These are phyloP conservation scores for Anthoceros angustus DNA, from an alignment of 225 moss, liverwort and hornwort species.

Conservation along the genomic window DNA sequence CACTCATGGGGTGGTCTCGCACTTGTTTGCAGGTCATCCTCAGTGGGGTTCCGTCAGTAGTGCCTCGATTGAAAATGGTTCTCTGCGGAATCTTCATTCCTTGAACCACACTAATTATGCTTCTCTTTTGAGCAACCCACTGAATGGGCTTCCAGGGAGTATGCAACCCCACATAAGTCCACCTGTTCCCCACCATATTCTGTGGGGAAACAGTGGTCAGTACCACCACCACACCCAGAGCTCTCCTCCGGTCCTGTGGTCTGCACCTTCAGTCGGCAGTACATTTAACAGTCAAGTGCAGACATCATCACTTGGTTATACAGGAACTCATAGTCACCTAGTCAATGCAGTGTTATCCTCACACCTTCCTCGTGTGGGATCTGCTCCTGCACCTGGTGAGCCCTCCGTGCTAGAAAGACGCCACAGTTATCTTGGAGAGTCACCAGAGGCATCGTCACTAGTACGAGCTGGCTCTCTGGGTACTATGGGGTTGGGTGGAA, in stretches of 20 bases:
- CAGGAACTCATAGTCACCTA: constrained; percentile 61
- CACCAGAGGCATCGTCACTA: constrained; percentile 56
- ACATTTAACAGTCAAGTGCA: constrained; percentile 71
- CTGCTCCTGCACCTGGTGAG: constrained; percentile 73
- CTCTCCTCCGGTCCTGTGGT: constrained; percentile 79
- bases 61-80: constrained; percentile 38
- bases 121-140: constrained; percentile 39
- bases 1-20: not conserved
- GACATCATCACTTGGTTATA: constrained; percentile 54
- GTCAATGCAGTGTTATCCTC: constrained; percentile 40
- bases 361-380: constrained; percentile 59
- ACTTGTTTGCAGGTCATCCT: constrained; percentile 51
- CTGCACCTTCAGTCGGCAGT: constrained; percentile 64
- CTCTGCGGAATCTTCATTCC: constrained; percentile 44
- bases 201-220: constrained; percentile 73
- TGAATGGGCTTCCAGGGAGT: constrained; percentile 47
- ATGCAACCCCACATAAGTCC: constrained; percentile 78
- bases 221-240: constrained; percentile 73
- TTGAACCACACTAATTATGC: constrained; percentile 48
- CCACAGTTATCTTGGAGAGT: constrained; percentile 70
- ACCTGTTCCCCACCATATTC: constrained; percentile 64
- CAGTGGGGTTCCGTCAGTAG: constrained; percentile 49
- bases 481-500: constrained; percentile 47
- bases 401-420: constrained; percentile 69
- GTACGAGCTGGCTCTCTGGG: constrained; percentile 44